Percentiles rank a stretch among this genome's conserved stretches.
These are phyloP conservation scores for Aspergillus ochraceus DNA, from an alignment of 2,329 filamentous ascomycete genomes.

Conservation along the genomic window DNA sequence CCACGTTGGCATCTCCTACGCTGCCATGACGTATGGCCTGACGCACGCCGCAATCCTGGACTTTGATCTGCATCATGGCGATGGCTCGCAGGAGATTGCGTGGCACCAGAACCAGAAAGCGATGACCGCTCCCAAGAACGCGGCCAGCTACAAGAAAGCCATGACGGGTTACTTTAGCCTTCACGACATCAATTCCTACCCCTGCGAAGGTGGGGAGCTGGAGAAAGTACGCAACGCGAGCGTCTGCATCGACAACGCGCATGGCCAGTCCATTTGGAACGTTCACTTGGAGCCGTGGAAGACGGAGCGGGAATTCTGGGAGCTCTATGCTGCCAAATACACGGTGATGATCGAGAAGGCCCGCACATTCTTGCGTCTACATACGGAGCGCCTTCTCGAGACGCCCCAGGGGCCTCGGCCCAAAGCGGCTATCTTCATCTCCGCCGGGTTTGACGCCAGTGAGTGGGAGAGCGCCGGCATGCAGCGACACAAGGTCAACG, in stretches of 20 bases:
- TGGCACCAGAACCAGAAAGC: slow-evolving; percentile 85
- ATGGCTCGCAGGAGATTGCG: slow-evolving; percentile 91
- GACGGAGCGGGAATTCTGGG: slow-evolving; percentile 81
- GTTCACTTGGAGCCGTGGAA: slow-evolving; percentile 90
- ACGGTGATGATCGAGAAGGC: slow-evolving; percentile 75
- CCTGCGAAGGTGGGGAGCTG: slow-evolving; percentile 89
- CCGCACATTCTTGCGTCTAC: slow-evolving; percentile 69
- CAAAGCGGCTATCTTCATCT: slow-evolving; percentile 88
- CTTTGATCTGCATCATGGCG: slow-evolving; percentile 88
- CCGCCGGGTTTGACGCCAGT: slow-evolving; percentile 94
- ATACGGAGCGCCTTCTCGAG: slow-evolving; percentile 65
- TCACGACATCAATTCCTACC: slow-evolving; percentile 98
- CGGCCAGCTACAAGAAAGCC: slow-evolving; percentile 74
- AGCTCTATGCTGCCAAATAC: slow-evolving; percentile 79
- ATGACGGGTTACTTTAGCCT: slow-evolving; percentile 94
- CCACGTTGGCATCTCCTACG: slow-evolving; percentile 93
- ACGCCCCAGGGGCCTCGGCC: slow-evolving; percentile 61
- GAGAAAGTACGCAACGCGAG: slow-evolving; percentile 94
- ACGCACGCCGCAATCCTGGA: slow-evolving; percentile 94
- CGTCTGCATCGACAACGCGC: slow-evolving; percentile 89
- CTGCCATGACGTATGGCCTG: slow-evolving; percentile 75
- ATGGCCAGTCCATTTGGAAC: slow-evolving; percentile 94
- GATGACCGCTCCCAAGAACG: slow-evolving; percentile 64
- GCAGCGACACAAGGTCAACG: slow-evolving; percentile 94
- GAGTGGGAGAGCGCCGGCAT: slow-evolving; percentile 91